A percentile compares a stretch with the other conserved stretches of the same genome.
phyloP scores from a whole-genome alignment of 2,329 filamentous ascomycete species.

The Fusarium sp. region DNA sequence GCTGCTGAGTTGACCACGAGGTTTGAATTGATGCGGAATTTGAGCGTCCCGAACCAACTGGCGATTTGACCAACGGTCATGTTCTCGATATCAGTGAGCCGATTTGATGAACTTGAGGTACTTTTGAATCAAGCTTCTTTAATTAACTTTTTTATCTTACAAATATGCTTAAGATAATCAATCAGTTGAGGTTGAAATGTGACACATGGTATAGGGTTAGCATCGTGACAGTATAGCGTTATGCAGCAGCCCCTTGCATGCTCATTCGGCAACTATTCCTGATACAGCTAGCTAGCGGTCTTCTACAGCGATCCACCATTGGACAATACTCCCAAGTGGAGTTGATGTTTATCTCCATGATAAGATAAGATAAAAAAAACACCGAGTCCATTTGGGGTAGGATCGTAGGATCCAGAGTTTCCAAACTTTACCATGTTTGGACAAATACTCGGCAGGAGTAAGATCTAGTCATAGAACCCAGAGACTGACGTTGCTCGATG shows the following conservation, averaged over 20 bases:
- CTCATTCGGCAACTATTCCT: background rate
- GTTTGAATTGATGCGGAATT: background rate
- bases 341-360: accelerated
- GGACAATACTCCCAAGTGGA: accelerated
- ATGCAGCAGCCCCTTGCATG: background rate
- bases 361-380: background rate
- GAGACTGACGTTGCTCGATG: background rate
- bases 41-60: background rate
- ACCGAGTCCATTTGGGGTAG: background rate
- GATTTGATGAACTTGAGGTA: background rate
- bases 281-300: background rate
- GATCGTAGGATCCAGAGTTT: background rate
- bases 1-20: background rate
- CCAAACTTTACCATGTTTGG: background rate
- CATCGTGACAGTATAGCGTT: background rate
- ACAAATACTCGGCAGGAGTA: conserved; percentile 2
- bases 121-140: background rate
- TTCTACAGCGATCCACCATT: background rate
- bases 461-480: background rate
- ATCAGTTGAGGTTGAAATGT: background rate
- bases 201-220: background rate
- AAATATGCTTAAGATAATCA: background rate
- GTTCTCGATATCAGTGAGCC: background rate
- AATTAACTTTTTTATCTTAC: background rate
- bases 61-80: background rate